Conservation (phyloP, 805 yeast genomes). For the Scheffersomyces amazonensis region DNA sequence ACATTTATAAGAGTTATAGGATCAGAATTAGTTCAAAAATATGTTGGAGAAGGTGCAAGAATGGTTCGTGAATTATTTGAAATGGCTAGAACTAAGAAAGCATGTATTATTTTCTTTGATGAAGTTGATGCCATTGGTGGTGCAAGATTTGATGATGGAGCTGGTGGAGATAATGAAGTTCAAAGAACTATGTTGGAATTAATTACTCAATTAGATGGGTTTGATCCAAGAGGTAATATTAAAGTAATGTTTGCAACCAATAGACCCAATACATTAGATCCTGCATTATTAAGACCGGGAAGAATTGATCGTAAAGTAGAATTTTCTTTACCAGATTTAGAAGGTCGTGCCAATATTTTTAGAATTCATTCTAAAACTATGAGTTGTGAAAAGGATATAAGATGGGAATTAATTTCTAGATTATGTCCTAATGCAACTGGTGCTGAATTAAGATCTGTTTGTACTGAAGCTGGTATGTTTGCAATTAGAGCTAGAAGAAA, state of each 20-base stretch:
- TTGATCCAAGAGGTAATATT: slow-evolving; percentile 97
- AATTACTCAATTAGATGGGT: slow-evolving; percentile 96
- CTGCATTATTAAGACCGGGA: slow-evolving; percentile 97
- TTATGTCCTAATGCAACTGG: slow-evolving; percentile 98
- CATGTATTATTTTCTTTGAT: slow-evolving; percentile 96
- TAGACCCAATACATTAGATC: slow-evolving; percentile 96
- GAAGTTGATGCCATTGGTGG: slow-evolving; percentile 99
- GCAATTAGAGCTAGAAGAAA: slow-evolving; percentile 98
- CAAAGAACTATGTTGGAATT: slow-evolving; percentile 98
- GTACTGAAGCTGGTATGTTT: slow-evolving; percentile 99
- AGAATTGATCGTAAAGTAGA: slow-evolving; percentile 99
- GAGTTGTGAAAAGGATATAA: slow-evolving; percentile 95
- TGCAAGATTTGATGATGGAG: slow-evolving; percentile 99
- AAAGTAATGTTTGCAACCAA: slow-evolving; percentile 99
- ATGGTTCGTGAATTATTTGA: slow-evolving; percentile 98
- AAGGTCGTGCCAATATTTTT: slow-evolving; percentile 97
- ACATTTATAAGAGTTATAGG: slow-evolving; percentile 98
- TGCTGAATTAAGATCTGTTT: slow-evolving; percentile 96
- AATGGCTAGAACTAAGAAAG: slow-evolving; percentile 98
- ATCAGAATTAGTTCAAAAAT: slow-evolving; percentile 95
- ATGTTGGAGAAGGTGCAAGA: slow-evolving; percentile 99
- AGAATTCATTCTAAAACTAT: slow-evolving; percentile 95
- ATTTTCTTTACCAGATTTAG: slow-evolving; percentile 92
- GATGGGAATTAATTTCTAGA: slow-evolving; percentile 98
- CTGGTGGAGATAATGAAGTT: slow-evolving; percentile 98